phyloP scores from a whole-genome alignment of 1,139 yeast genomes.

The Kodamaea ohmeri region DNA sequence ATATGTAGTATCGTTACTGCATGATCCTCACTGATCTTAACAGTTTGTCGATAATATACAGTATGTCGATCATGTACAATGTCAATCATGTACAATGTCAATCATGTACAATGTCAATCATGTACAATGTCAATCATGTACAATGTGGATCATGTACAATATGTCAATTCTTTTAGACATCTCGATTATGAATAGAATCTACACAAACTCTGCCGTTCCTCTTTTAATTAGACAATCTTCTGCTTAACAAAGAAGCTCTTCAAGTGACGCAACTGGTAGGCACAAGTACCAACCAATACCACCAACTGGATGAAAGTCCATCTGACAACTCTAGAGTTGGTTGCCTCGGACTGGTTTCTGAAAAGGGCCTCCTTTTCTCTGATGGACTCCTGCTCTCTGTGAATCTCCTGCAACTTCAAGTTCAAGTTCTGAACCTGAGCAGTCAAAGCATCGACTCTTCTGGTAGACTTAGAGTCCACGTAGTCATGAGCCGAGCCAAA shows the following conservation, averaged over 20 bases:
- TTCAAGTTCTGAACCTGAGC: slow-evolving; percentile 38
- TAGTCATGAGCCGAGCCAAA: slow-evolving; percentile 49
- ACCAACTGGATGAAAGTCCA: slow-evolving; percentile 48
- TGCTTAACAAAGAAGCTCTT: slow-evolving; percentile 52
- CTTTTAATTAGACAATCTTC: slow-evolving; percentile 38
- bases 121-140: too few relatives aligned
- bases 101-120: too few relatives aligned
- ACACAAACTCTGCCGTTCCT: neutral
- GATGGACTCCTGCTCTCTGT: slow-evolving; percentile 46
- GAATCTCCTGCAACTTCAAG: slow-evolving; percentile 42
- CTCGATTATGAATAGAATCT: too few relatives aligned
- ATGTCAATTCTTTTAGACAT: too few relatives aligned
- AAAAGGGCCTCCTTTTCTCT: slow-evolving; percentile 48
- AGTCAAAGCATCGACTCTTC: slow-evolving; percentile 44
- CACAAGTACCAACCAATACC: slow-evolving; percentile 48
- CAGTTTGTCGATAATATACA: too few relatives aligned
- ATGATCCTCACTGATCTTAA: too few relatives aligned
- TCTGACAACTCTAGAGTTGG: slow-evolving; percentile 45
- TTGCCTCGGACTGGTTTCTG: slow-evolving; percentile 47
- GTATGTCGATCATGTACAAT: too few relatives aligned
- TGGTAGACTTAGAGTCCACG: slow-evolving; percentile 46
- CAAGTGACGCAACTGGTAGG: slow-evolving; percentile 50
- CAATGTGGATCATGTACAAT: too few relatives aligned
- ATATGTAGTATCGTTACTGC: too few relatives aligned
- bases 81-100: too few relatives aligned